Base-by-base conservation (phyloP, 805 yeast genomes). In the Ogataea chonburiensis region DNA sequence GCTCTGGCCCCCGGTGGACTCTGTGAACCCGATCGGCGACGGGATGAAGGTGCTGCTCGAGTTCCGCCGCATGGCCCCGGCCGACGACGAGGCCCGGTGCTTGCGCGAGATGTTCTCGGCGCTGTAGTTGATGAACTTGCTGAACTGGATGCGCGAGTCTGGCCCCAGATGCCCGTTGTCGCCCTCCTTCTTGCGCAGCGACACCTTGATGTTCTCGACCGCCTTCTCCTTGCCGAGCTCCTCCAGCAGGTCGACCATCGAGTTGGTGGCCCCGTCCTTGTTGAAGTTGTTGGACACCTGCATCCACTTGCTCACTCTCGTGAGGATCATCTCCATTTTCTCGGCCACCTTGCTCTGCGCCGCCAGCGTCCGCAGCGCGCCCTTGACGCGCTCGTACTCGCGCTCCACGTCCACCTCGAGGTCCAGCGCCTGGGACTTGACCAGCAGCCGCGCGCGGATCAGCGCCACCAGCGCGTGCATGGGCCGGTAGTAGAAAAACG, bases 181-280 rank as follows among this genome's bases (percentile, higher is more conserved):
- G 11, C 61, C 59, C 20, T 43, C 52, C 18, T 38, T 47, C 23
- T 47, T 48, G 38, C 45, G 46, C 36, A 51, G 24, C 7, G 55
- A 49, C 17, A 56, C 40, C 32, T 40, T 53, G 32, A 61, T 57
- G 33, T 47, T 55, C 38, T 64, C 68, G n/a, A 64, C 60, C 2
- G 68, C 68, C 34, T 61, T 68, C 44, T 74, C 78, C 33, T 67
- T 66, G 7, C 73, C 79, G 37, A 75, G 65, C 53, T 77, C 79
- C 45, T 77, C 73, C 38, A 70, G 54, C 28, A 77, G 58, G 24
- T 68, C 69, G 40, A 76, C 61, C 61, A 75, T 73, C 10, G 81
- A 79, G 41, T 71, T 70, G n/a, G 68, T 61, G 27, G 77, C 80
- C 12, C 81, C 80, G 35, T 55, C 56, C 19, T 64, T 68, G 42